Base-by-base conservation (phyloP, 805 yeast species). In the Phaffomyces thermotolerans region DNA sequence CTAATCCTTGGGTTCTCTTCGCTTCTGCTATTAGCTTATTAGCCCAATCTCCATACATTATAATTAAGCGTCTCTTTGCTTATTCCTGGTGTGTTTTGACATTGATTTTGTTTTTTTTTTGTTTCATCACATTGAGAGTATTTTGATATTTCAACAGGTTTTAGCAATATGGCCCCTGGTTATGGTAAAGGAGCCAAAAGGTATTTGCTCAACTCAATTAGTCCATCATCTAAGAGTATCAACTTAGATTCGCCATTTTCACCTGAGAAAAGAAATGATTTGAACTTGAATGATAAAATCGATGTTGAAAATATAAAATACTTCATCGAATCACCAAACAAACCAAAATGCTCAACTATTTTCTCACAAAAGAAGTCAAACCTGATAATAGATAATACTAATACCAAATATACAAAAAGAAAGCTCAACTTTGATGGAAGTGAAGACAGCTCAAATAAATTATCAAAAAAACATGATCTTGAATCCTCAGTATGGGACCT, bases 21-120 rank as follows among this genome's bases (percentile, higher is more conserved):
- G 97, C 93, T 46, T 93, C 97, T 31, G 79, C 69, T 2, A 86
- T 72, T n/a, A 91, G 75, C 60, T 91, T 91, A 48, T 78, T 76
- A 2, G 91, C 96, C 6, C 76, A 55, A 54, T 90, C 97, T 25
- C 97, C 97, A 55, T 87, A 87, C 99, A 91, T 91, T 22, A 4
- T 20, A 20, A 20, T 20, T 20, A 4, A 4, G 22, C 5, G 22
- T 20, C 22, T 20, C 22, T 20, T n/a, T 29, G 29, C 25, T 17
- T 32, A 22, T 17, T 6, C 8, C 12, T 24, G 9, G 25, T 24
- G 25, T 23, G 22, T 23, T 31, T 22, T 32, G 8, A 29, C 22
- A 14, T 6, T 6, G 18, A 23, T 31, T 38, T 18, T 8, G 24
- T 5, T 30, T 14, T 30, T 24, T 33, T 30, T 29, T 15, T 3